A percentile compares a stretch with the other conserved stretches of the same genome.
Evolutionary conservation across 805 yeast genomes (phyloP).

Genomic region (Candida ascalaphidarum): DNA sequence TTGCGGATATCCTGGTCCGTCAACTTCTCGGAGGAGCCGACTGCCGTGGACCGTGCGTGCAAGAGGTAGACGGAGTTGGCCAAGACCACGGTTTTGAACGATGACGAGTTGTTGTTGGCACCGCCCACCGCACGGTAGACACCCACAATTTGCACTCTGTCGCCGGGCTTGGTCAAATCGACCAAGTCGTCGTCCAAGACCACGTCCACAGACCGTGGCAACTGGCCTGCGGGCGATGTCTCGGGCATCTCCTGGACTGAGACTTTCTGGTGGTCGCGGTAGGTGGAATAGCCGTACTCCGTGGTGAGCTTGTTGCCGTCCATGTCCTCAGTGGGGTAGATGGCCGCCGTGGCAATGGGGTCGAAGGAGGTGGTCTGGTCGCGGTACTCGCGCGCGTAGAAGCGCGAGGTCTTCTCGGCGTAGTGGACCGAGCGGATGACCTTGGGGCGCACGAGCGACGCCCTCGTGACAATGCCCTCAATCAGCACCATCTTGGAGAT

Average conservation of each 20-base stretch:
- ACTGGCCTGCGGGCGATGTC: constrained; percentile 94
- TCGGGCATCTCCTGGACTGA: constrained; percentile 98
- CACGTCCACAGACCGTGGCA: constrained; percentile 88
- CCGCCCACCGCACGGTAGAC: constrained; percentile 90
- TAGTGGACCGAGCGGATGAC: constrained; percentile 87
- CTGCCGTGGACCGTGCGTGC: constrained; percentile 82
- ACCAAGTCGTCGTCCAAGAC: constrained; percentile 93
- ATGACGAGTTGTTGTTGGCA: constrained; percentile 45
- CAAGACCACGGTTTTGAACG: constrained; percentile 75
- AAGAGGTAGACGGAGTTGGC: constrained; percentile 87
- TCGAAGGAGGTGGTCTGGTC: constrained; percentile 90
- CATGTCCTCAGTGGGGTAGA: constrained; percentile 87
- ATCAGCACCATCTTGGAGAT: constrained; percentile 77
- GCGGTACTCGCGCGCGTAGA: constrained; percentile 85
- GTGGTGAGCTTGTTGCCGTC: constrained; percentile 84
- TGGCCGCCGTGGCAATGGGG: constrained; percentile 73
- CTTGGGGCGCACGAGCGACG: constrained; percentile 90
- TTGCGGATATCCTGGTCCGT: constrained; percentile 80
- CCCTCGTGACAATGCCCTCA: constrained; percentile 93
- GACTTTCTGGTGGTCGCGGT: constrained; percentile 88
- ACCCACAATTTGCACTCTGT: constrained; percentile 88
- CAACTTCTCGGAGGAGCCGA: constrained; percentile 58
- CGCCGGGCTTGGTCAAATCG: constrained; percentile 91
- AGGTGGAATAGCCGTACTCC: constrained; percentile 88
- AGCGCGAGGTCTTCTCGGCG: constrained; percentile 74